A percentile compares a stretch with the other conserved stretches of the same genome.
Conservation (phyloP, 176 grass and related monocot genomes). For the Carex littledalei region DNA sequence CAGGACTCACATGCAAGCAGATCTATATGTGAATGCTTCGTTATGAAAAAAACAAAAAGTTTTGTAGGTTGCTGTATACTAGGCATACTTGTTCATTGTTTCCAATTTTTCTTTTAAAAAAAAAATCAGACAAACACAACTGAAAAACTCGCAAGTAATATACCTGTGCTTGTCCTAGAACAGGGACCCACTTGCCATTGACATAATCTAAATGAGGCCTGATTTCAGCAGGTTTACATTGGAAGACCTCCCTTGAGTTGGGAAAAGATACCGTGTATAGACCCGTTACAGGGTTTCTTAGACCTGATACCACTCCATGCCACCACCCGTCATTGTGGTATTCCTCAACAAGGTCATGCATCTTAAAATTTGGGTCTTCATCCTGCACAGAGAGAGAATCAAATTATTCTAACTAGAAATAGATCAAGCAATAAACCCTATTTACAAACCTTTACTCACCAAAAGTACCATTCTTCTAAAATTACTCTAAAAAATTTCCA, state of each 20-base stretch:
- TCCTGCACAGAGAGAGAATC: not conserved
- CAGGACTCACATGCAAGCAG: not conserved
- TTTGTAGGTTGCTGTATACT: not conserved
- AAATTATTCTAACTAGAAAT: too few relatives aligned
- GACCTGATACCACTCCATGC: constrained; percentile 36
- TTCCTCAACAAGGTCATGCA: constrained; percentile 45
- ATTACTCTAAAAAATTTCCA: not conserved
- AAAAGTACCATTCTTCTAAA: not conserved
- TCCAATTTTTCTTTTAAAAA: not conserved
- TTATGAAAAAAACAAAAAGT: not conserved
- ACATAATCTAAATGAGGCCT: constrained; percentile 35
- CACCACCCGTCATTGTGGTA: constrained; percentile 57
- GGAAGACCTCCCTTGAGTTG: constrained; percentile 40
- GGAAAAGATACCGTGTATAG: constrained; percentile 53
- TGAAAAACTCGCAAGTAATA: not conserved
- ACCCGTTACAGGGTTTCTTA: not conserved
- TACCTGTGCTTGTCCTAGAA: constrained; percentile 20
- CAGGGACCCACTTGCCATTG: constrained; percentile 30
- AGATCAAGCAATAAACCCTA: too few relatives aligned
- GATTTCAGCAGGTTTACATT: constrained; percentile 32
- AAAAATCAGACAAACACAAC: not conserved
- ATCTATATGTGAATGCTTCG: not conserved
- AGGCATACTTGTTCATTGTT: not conserved
- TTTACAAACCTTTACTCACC: not conserved
- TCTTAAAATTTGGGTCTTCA: constrained; percentile 5